Conservation (phyloP, 805 yeast species). For the Myxozyma geophila region DNA sequence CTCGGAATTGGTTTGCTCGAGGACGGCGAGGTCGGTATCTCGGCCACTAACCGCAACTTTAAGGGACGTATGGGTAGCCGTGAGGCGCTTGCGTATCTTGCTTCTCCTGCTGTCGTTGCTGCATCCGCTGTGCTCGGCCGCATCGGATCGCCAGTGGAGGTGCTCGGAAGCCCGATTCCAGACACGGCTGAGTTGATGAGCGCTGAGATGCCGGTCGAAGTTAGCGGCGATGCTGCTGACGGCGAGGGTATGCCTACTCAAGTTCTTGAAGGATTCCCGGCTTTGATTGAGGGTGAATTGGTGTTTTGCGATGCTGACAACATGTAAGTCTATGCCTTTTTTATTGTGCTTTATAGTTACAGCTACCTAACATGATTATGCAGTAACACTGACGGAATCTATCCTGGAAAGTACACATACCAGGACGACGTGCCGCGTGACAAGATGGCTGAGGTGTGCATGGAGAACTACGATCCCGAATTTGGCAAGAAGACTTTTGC, state of each 20-base stretch:
- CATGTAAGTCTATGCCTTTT: slow-evolving; percentile 27
- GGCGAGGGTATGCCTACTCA: slow-evolving; percentile 59
- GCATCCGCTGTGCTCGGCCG: slow-evolving; percentile 96
- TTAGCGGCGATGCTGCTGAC: slow-evolving; percentile 43
- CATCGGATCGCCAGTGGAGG: slow-evolving; percentile 90
- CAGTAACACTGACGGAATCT: slow-evolving; percentile 95
- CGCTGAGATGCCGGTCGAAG: slow-evolving; percentile 45
- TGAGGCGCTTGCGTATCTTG: slow-evolving; percentile 93
- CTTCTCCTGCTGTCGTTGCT: slow-evolving; percentile 98
- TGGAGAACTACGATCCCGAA: slow-evolving; percentile 97
- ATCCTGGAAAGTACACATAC: slow-evolving; percentile 98
- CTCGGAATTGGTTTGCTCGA: slow-evolving; percentile 90
- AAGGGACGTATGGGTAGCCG: slow-evolving; percentile 99
- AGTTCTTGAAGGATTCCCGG: slow-evolving; percentile 89
- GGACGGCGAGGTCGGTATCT: slow-evolving; percentile 97
- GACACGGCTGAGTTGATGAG: slow-evolving; percentile 39
- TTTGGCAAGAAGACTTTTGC: slow-evolving; percentile 79
- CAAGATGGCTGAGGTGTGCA: slow-evolving; percentile 98
- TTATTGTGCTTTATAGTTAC: background rate
- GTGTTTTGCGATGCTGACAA: slow-evolving; percentile 93
- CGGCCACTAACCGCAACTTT: slow-evolving; percentile 98
- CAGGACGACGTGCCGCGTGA: slow-evolving; percentile 95
- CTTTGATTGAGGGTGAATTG: slow-evolving; percentile 83
- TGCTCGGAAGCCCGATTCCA: slow-evolving; percentile 55
- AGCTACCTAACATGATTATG: background rate